Conservation (phyloP, 1,284 basidiomycete species). For the Baeospora myosura region DNA sequence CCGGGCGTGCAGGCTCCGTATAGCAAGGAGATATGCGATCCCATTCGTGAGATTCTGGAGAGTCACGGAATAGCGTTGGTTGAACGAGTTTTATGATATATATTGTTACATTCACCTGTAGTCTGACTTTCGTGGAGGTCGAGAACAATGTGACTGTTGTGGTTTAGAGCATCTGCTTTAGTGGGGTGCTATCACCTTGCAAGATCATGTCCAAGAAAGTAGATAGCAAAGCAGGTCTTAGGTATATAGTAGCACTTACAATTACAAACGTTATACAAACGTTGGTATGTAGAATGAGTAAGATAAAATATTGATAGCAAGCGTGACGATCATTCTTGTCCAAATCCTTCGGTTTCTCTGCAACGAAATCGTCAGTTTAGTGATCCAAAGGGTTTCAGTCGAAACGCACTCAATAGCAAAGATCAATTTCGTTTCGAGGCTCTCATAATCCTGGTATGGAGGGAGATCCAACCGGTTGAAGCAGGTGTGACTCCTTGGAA, state of each 20-base stretch:
- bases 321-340: slow-evolving; percentile 31
- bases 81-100: slow-evolving; percentile 64
- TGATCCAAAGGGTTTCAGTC: slow-evolving; percentile 5
- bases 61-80: slow-evolving; percentile 78
- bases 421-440: slow-evolving; percentile 82
- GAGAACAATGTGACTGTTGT: too few relatives aligned
- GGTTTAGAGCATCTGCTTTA: too few relatives aligned
- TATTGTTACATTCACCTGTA: too few relatives aligned
- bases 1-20: slow-evolving; percentile 89
- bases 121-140: too few relatives aligned
- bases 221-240: too few relatives aligned
- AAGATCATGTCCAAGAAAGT: neutral
- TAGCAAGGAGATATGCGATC: slow-evolving; percentile 79
- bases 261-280: neutral
- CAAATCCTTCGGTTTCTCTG: slow-evolving; percentile 61
- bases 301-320: neutral
- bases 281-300: neutral
- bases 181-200: neutral
- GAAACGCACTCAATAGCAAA: slow-evolving; percentile 79
- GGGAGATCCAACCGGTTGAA: slow-evolving; percentile 91
- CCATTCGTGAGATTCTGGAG: slow-evolving; percentile 73
- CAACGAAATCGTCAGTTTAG: slow-evolving; percentile 7
- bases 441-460: slow-evolving; percentile 86
- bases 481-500: slow-evolving; percentile 88
- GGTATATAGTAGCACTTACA: neutral